Percentiles rank a stretch among this genome's conserved stretches.
phyloP scores from a whole-genome alignment of 495 filamentous ascomycete genomes.

The Penicillium coprophilum region DNA sequence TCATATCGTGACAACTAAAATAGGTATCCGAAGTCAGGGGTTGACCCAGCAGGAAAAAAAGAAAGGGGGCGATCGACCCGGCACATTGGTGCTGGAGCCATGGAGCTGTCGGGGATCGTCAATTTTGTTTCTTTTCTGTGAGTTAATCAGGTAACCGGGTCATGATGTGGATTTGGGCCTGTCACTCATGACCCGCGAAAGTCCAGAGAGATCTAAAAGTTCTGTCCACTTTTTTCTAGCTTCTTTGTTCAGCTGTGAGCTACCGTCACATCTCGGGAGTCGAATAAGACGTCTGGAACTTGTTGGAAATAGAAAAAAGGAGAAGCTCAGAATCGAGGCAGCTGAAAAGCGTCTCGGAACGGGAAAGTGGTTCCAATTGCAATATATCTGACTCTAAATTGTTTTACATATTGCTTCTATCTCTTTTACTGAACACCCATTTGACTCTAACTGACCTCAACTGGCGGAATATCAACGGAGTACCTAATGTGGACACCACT shows the following conservation, averaged over 20 bases:
- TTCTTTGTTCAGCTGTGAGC: slow-evolving; percentile 1
- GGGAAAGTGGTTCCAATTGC: slow-evolving; percentile 6
- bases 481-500: slow-evolving; percentile 10
- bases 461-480: slow-evolving; percentile 11
- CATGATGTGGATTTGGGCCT: slow-evolving; percentile 12
- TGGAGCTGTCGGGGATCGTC: slow-evolving; percentile 24
- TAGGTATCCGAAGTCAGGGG: slow-evolving; percentile 20
- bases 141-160: slow-evolving; percentile 8
- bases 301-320: neutral
- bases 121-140: slow-evolving; percentile 19
- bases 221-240: neutral
- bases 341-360: slow-evolving; percentile 11
- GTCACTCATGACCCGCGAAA: neutral
- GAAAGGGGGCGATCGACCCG: slow-evolving; percentile 28
- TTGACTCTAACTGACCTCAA: neutral
- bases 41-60: slow-evolving; percentile 22
- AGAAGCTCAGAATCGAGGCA: slow-evolving; percentile 8
- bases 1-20: slow-evolving; percentile 6
- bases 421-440: neutral
- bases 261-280: slow-evolving; percentile 1
- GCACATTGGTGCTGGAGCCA: slow-evolving; percentile 23
- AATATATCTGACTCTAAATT: neutral
- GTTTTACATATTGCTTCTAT: neutral
- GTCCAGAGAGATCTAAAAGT: slow-evolving; percentile 6
- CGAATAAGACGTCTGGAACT: neutral